Conservation (phyloP, 2,329 filamentous ascomycete species). For the Herpomyces periplanetae region DNA sequence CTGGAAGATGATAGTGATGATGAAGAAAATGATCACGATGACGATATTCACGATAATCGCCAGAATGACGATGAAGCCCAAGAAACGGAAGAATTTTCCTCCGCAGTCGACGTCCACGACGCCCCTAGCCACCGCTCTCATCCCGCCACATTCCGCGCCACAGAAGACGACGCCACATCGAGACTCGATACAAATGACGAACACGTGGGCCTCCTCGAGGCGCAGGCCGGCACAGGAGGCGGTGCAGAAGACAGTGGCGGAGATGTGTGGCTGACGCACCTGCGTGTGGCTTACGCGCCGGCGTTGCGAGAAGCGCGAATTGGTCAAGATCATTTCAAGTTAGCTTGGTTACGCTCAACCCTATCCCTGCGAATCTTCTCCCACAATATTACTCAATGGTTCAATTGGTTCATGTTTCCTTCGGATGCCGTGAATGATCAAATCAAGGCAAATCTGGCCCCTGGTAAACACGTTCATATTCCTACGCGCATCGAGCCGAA, state of each 20-base stretch:
- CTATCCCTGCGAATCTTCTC: background rate
- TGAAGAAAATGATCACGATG: conserved; percentile 21
- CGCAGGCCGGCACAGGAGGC: conserved; percentile 12
- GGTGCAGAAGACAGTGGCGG: conserved; percentile 12
- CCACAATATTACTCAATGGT: too few species aligned
- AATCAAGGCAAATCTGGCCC: background rate
- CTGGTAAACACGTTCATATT: conserved; percentile 29
- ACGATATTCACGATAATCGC: conserved; percentile 26
- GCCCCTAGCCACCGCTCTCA: too few species aligned
- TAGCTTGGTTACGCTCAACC: conserved; percentile 6
- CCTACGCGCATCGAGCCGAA: conserved; percentile 86
- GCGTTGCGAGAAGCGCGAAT: conserved; percentile 10
- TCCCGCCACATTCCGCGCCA: too few species aligned
- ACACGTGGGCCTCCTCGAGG: conserved; percentile 12
- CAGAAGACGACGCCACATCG: conserved; percentile 4
- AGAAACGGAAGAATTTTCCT: conserved; percentile 7
- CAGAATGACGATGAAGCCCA: conserved; percentile 19
- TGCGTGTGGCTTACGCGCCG: too few species aligned
- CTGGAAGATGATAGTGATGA: conserved; percentile 33
- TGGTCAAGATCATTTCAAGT: too few species aligned
- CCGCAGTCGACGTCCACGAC: conserved; percentile 4
- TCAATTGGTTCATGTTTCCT: too few species aligned
- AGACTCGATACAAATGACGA: conserved; percentile 7
- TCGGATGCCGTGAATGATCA: background rate
- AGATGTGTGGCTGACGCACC: too few species aligned